Evolutionary conservation across 495 filamentous ascomycete species (phyloP).

Genomic region (Hypoxylon trugodes): DNA sequence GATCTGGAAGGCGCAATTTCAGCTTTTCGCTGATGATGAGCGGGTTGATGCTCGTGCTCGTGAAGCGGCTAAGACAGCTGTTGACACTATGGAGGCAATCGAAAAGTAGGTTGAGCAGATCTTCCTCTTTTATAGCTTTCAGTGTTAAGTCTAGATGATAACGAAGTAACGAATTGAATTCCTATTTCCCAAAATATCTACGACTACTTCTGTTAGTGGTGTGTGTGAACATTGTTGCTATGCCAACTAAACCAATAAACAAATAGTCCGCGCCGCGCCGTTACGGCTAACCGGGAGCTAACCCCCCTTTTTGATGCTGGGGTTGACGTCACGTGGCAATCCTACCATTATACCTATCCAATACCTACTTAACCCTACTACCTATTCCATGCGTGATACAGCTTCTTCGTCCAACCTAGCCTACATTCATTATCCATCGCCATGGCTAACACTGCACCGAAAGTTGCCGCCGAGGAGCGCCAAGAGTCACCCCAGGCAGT

Average conservation of each 20-base stretch:
- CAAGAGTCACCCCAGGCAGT: conserved; percentile 45
- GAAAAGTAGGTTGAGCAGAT: conserved; percentile 3
- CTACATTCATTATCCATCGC: neutral
- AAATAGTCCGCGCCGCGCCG: neutral
- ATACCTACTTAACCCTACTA: neutral
- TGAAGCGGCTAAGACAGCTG: neutral
- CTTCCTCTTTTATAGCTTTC: too few species aligned
- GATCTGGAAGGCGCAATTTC: conserved; percentile 29
- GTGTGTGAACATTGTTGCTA: neutral
- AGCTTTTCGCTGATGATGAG: conserved; percentile 8
- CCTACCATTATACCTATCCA: neutral
- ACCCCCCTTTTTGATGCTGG: conserved; percentile 4
- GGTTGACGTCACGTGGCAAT: conserved; percentile 9
- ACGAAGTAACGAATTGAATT: too few species aligned
- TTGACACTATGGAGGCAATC: conserved; percentile 5
- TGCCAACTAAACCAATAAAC: neutral
- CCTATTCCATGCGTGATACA: neutral
- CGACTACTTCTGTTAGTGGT: neutral
- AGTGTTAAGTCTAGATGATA: too few species aligned
- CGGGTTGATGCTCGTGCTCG: conserved; percentile 16
- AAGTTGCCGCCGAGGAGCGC: conserved; percentile 48
- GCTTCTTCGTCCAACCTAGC: neutral
- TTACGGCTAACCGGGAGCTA: neutral
- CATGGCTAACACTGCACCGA: conserved; percentile 52
- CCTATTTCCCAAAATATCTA: too few species aligned